Evolutionary conservation across 164 flowering plant genomes (phyloP).

Genomic region (Tinospora cordifolia): DNA sequence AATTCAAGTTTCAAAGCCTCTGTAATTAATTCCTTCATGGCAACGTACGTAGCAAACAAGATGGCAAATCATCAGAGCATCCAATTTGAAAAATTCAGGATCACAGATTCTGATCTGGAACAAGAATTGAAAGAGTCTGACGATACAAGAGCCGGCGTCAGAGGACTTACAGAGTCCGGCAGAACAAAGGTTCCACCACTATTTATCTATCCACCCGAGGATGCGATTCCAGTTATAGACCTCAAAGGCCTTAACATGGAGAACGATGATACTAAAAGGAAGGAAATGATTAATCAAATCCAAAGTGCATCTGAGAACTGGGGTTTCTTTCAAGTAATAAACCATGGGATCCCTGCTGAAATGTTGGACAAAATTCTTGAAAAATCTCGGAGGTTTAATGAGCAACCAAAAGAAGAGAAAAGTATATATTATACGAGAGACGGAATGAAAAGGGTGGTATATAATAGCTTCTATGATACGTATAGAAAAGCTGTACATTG

Average conservation of each 20-base stretch:
- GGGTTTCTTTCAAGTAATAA: slow-evolving; percentile 21
- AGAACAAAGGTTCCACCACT: slow-evolving; percentile 17
- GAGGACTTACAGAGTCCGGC: slow-evolving; percentile 17
- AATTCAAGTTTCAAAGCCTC: no score
- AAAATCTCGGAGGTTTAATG: slow-evolving; percentile 8
- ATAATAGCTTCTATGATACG: not conserved
- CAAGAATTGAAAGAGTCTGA: no score
- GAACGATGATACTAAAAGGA: not conserved
- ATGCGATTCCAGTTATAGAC: slow-evolving; percentile 18
- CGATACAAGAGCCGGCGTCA: no score
- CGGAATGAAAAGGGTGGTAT: not conserved
- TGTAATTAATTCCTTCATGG: no score
- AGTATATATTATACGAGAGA: slow-evolving; percentile 6
- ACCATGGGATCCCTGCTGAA: slow-evolving; percentile 15
- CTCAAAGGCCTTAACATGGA: slow-evolving; percentile 5
- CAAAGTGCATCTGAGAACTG: slow-evolving; percentile 2
- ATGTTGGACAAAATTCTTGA: slow-evolving; percentile 15
- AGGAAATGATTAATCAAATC: slow-evolving; percentile 3
- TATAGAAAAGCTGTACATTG: no score
- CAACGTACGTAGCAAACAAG: no score
- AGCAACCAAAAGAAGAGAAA: slow-evolving; percentile 17
- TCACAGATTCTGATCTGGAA: no score
- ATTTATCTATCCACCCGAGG: slow-evolving; percentile 22
- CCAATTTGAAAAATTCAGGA: no score
- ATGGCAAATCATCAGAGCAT: no score